phyloP scores from a whole-genome alignment of 176 grass and related monocot species.

The Paspalum notatum region DNA sequence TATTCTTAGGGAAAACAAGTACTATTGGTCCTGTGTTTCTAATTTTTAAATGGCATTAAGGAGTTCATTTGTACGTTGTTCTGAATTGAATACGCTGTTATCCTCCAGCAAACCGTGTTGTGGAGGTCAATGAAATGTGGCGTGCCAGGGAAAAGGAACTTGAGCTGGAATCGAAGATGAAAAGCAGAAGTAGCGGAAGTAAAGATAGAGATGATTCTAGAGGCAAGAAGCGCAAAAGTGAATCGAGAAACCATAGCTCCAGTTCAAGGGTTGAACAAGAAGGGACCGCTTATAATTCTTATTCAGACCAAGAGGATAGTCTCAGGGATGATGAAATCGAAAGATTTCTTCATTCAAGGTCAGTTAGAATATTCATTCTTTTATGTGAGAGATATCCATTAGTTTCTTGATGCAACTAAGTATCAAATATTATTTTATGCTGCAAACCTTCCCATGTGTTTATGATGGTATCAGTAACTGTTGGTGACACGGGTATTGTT shows the following conservation, averaged over 20 bases:
- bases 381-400: not conserved
- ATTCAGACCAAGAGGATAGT: slow-evolving; percentile 52
- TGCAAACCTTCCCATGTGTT: not conserved
- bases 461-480: not conserved
- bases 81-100: slow-evolving; percentile 32
- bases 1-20: not conserved
- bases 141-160: slow-evolving; percentile 80
- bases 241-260: slow-evolving; percentile 41
- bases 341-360: slow-evolving; percentile 92
- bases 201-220: slow-evolving; percentile 34
- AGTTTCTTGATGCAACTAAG: not conserved
- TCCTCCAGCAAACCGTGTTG: slow-evolving; percentile 76
- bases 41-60: not conserved
- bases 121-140: slow-evolving; percentile 95
- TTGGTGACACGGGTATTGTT: slow-evolving; percentile 15
- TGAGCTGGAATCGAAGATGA: slow-evolving; percentile 66
- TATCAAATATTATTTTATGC: slow-evolving; percentile 5
- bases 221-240: slow-evolving; percentile 52
- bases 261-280: slow-evolving; percentile 52
- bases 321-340: slow-evolving; percentile 77
- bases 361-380: slow-evolving; percentile 29
- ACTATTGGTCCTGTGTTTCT: not conserved
- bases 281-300: slow-evolving; percentile 35
- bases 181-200: slow-evolving; percentile 36
- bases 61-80: not conserved